Evolutionary conservation across 208 protist species (phyloP).

Genomic region (Herpetomonas samuelpessoai): DNA sequence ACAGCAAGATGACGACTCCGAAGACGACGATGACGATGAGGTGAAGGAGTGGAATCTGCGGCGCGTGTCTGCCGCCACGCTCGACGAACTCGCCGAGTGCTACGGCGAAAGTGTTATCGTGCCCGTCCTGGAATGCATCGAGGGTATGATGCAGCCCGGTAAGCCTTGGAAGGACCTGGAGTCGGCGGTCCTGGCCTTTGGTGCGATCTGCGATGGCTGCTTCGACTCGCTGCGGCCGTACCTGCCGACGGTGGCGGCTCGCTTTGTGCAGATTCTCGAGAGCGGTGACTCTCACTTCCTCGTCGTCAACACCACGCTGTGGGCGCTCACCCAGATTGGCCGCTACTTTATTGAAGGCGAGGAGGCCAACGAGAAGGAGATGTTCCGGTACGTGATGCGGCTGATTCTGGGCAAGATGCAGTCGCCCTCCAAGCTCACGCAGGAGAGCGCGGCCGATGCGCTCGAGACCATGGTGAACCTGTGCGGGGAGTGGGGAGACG

Average conservation of each 20-base stretch:
- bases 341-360: constrained; percentile 44
- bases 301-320: constrained; percentile 89
- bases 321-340: constrained; percentile 80
- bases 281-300: constrained; percentile 77
- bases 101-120: constrained; percentile 80
- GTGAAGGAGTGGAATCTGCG: constrained; percentile 92
- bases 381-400: constrained; percentile 37
- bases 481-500: constrained; percentile 40
- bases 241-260: constrained; percentile 66
- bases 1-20: constrained; percentile 60
- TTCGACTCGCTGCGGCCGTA: constrained; percentile 75
- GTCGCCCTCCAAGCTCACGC: constrained; percentile 79
- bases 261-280: constrained; percentile 73
- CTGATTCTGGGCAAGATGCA: constrained; percentile 75
- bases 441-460: constrained; percentile 65
- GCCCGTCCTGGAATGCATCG: constrained; percentile 76
- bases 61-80: constrained; percentile 78
- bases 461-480: constrained; percentile 48
- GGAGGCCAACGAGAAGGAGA: constrained; percentile 10
- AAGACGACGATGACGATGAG: constrained; percentile 85
- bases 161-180: constrained; percentile 83
- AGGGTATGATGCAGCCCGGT: constrained; percentile 60
- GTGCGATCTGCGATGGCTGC: constrained; percentile 91
- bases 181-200: constrained; percentile 89
- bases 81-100: constrained; percentile 85